Evolutionary conservation across 2,329 filamentous ascomycete genomes (phyloP).

Genomic region (Taxawa tesnikishii): DNA sequence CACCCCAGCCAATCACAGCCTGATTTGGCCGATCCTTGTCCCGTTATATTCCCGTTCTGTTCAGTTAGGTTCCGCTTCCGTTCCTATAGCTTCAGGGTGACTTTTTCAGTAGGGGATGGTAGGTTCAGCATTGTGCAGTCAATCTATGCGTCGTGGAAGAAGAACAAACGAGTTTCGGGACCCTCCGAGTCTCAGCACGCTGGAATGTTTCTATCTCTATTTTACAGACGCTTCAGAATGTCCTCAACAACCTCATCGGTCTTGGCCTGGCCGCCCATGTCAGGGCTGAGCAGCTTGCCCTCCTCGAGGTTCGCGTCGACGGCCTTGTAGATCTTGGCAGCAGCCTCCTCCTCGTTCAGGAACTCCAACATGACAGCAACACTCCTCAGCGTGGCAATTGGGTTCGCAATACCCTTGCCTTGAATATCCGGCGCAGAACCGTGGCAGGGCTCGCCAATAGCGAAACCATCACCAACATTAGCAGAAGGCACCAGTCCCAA

Average conservation of each 20-base stretch:
- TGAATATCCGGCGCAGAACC: slow-evolving; percentile 92
- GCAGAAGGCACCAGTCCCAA: slow-evolving; percentile 87
- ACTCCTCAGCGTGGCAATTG: slow-evolving; percentile 85
- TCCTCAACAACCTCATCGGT: slow-evolving; percentile 82
- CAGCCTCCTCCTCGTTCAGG: slow-evolving; percentile 73
- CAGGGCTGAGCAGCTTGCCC: slow-evolving; percentile 70
- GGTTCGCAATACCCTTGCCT: slow-evolving; percentile 87
- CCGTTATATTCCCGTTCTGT: no score
- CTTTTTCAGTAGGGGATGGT: no score
- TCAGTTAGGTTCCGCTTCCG: no score
- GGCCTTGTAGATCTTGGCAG: slow-evolving; percentile 79
- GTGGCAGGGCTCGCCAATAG: slow-evolving; percentile 96
- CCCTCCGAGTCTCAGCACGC: no score
- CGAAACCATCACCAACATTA: slow-evolving; percentile 88
- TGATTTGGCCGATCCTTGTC: no score
- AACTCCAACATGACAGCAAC: slow-evolving; percentile 96
- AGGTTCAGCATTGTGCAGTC: no score
- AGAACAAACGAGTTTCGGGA: no score
- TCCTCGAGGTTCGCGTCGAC: slow-evolving; percentile 85
- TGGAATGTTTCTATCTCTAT: no score
- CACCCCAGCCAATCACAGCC: no score
- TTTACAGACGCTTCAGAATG: slow-evolving; percentile 68
- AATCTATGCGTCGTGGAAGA: no score
- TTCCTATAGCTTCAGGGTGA: no score
- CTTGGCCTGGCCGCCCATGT: slow-evolving; percentile 75